Evolutionary conservation across 306 rosid genomes (phyloP).

Genomic region (Pyrus betulifolia): DNA sequence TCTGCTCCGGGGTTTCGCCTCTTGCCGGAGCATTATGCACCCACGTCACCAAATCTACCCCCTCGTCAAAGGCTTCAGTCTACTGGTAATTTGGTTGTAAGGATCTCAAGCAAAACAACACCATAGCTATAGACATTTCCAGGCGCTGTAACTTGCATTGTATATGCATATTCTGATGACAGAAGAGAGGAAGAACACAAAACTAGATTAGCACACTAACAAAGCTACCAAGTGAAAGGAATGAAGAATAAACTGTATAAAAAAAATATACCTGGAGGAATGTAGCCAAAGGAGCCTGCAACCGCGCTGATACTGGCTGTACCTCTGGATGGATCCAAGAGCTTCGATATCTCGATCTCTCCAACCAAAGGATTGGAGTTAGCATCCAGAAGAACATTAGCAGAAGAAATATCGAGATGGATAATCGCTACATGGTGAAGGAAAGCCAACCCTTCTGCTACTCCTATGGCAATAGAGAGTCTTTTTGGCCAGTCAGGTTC

Average conservation of each 20-base stretch:
- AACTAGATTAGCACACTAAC: not conserved
- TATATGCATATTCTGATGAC: constrained; percentile 90
- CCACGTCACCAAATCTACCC: constrained; percentile 96
- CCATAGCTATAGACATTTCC: constrained; percentile 98
- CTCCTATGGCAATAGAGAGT: constrained; percentile 80
- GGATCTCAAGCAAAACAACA: constrained; percentile 86
- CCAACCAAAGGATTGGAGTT: constrained; percentile 80
- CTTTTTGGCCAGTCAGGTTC: constrained; percentile 92
- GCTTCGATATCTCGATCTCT: constrained; percentile 96
- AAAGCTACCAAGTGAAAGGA: not conserved
- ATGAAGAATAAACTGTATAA: not conserved
- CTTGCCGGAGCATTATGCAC: constrained; percentile 83
- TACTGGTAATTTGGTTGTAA: constrained; percentile 77
- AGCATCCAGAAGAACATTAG: constrained; percentile 78
- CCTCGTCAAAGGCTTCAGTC: constrained; percentile 92
- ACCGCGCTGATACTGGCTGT: constrained; percentile 97
- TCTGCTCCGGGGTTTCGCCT: constrained; percentile 98
- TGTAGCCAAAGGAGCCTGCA: constrained; percentile 98
- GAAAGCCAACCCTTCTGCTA: constrained; percentile 91
- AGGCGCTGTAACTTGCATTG: constrained; percentile 99
- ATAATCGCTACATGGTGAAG: constrained; percentile 91
- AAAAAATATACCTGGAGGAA: constrained; percentile 74
- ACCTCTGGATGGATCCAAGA: constrained; percentile 89
- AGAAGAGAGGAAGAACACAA: constrained; percentile 10
- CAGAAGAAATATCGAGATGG: constrained; percentile 93